phyloP scores from a whole-genome alignment of 345 rosid genomes.

The Excoecaria agallocha region DNA sequence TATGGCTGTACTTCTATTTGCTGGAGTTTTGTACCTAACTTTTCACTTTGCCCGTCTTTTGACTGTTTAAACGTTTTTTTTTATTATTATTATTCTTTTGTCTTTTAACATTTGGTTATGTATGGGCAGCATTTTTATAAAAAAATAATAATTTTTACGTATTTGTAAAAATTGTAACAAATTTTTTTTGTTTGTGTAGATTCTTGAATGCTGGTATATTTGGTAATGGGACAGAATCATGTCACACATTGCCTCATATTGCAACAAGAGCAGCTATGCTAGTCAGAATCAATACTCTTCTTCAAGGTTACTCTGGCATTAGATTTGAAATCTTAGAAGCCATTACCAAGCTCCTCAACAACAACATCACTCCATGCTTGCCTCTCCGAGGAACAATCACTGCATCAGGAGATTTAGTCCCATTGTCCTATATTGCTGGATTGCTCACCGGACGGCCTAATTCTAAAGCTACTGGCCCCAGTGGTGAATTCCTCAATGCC shows the following conservation, averaged over 20 bases:
- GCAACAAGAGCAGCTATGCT: slow-evolving; percentile 30
- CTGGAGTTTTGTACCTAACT: background rate
- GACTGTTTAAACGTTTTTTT: no score
- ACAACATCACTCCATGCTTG: slow-evolving; percentile 26
- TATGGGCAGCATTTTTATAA: background rate
- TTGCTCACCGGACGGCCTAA: slow-evolving; percentile 25
- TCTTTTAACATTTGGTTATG: background rate
- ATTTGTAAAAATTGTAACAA: background rate
- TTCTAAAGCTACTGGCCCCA: slow-evolving; percentile 25
- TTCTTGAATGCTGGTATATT: slow-evolving; percentile 34
- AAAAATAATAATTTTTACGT: no score
- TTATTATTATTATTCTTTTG: no score
- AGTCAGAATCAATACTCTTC: slow-evolving; percentile 34
- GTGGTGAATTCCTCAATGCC: slow-evolving; percentile 19
- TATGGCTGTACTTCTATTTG: background rate
- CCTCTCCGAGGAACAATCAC: slow-evolving; percentile 28
- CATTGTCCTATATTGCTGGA: slow-evolving; percentile 30
- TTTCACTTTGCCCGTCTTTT: no score
- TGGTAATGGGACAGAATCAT: slow-evolving; percentile 23
- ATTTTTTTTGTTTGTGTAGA: slow-evolving; percentile 2
- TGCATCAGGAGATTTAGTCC: slow-evolving; percentile 30
- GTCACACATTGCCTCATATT: slow-evolving; percentile 28
- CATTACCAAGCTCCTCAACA: slow-evolving; percentile 25
- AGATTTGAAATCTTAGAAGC: slow-evolving; percentile 33
- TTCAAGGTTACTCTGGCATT: slow-evolving; percentile 32